These are phyloP conservation scores for Saccharomyces jurei DNA, from an alignment of 805 yeast genomes.

Conservation along the genomic window DNA sequence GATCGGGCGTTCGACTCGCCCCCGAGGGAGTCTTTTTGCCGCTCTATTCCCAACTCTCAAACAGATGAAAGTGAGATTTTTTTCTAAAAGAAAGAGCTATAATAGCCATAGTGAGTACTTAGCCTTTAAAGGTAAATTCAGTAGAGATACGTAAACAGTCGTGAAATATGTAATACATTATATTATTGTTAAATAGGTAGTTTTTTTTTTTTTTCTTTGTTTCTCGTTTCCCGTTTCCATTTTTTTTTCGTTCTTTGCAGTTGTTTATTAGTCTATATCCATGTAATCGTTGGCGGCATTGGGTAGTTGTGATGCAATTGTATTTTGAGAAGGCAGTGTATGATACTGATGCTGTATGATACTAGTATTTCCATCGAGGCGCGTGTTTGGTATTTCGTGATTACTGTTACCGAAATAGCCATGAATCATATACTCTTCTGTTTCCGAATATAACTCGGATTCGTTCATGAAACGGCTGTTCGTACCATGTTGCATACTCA, in stretches of 20 bases:
- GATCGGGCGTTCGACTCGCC: conserved; percentile 7
- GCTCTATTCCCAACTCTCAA: not conserved
- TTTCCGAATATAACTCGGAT: conserved; percentile 13
- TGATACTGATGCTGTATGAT: not conserved
- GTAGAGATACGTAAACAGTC: not conserved
- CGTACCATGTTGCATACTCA: not conserved
- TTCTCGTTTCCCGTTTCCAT: not conserved
- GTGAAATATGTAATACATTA: not conserved
- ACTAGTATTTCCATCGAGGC: not conserved
- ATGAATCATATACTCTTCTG: conserved; percentile 24
- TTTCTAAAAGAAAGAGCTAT: not conserved
- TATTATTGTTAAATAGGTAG: not conserved
- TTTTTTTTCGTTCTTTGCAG: not conserved
- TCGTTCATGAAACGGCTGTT: not conserved
- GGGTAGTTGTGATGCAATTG: not conserved
- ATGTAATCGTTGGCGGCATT: not conserved
- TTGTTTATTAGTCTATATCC: not conserved
- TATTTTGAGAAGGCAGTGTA: not conserved
- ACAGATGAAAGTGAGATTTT: not conserved
- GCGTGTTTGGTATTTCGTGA: not conserved
- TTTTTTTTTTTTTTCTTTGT: too few relatives aligned
- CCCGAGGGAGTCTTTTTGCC: conserved; percentile 5
- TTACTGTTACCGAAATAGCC: conserved; percentile 10
- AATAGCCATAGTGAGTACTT: not conserved
- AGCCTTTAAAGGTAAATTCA: not conserved